Base-by-base conservation (phyloP, 140 eudicot species). In the Flaveria floridana region DNA sequence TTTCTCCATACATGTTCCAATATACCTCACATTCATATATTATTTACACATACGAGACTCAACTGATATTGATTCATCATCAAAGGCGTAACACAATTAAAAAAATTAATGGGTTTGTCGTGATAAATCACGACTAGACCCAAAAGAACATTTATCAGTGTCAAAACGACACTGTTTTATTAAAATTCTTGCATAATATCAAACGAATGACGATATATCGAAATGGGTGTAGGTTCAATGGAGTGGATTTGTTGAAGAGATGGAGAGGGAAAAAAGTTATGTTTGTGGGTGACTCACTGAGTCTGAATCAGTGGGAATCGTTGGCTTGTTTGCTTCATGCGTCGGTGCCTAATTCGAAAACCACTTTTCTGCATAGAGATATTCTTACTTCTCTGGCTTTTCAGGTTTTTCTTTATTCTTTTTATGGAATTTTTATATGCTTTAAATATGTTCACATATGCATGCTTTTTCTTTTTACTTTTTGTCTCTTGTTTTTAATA, bases 241-340 rank as follows among this genome's bases (percentile, higher is more conserved):
- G 99, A 64, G 15, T 85, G 83, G 87, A 87, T 56, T 84, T 94
- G 57, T 69, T 94, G 85, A 87, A 65, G 61, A 86, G 76, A 79
- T 90, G 87, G 88, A 90, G 82, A 48, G 99, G 99, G 75, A 94
- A 94, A 86, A 88, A 86, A 83, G 93, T 94, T 65, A 94, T 94
- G 99, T 90, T 94, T 85, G 99, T 90, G 79, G 99, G 99, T 14
- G 98, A 93, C 91, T 93, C 98, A 67, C 87, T 93, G 98, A 93
- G 98, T 82, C 78, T 90, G 77, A 94, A 94, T 74, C 88, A 83
- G 86, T 94, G 94, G 94, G 83, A 88, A 73, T 88, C 96, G 59
- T 84, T 94, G 73, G 84, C 84, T 16, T 94, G 99, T 84, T 88
- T 94, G 97, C 48, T 94, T 66, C 91, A 94, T 78, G 89, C 94